A percentile compares a stretch with the other conserved stretches of the same genome.
Conservation (phyloP, 768 basidiomycete species). For the Mycena galopus region DNA sequence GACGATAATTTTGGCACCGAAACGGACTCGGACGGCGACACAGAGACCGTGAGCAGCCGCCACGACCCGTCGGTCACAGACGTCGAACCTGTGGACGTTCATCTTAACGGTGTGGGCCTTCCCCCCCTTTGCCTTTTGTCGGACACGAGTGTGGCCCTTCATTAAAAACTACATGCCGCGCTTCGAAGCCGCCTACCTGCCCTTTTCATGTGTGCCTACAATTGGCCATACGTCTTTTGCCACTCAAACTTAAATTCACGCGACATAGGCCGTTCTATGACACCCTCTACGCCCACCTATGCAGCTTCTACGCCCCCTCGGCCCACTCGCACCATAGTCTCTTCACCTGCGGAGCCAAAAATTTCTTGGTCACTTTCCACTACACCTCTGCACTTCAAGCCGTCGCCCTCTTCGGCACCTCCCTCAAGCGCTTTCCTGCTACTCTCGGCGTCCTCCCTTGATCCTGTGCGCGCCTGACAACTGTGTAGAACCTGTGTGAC, state of each 20-base stretch:
- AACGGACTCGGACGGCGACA: constrained; percentile 40
- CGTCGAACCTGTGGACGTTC: not conserved
- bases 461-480: constrained; percentile 45
- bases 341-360: constrained; percentile 57
- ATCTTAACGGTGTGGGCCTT: constrained; percentile 29
- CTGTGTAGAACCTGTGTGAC: constrained; percentile 20
- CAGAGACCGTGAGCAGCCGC: constrained; percentile 31
- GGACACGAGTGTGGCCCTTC: constrained; percentile 15
- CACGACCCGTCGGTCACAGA: constrained; percentile 24
- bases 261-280: constrained; percentile 43
- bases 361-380: constrained; percentile 60
- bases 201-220: constrained; percentile 60
- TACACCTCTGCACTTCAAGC: constrained; percentile 47
- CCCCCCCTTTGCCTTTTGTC: constrained; percentile 15
- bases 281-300: constrained; percentile 46
- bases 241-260: not conserved
- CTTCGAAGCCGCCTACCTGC: constrained; percentile 53
- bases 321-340: constrained; percentile 51
- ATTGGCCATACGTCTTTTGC: constrained; percentile 60
- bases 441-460: constrained; percentile 51
- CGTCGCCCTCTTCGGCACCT: constrained; percentile 31
- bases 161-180: constrained; percentile 33
- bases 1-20: constrained; percentile 56
- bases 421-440: constrained; percentile 58
- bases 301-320: constrained; percentile 40